phyloP scores from a whole-genome alignment of 2,329 filamentous ascomycete genomes.

The Hypoxylon sp. region DNA sequence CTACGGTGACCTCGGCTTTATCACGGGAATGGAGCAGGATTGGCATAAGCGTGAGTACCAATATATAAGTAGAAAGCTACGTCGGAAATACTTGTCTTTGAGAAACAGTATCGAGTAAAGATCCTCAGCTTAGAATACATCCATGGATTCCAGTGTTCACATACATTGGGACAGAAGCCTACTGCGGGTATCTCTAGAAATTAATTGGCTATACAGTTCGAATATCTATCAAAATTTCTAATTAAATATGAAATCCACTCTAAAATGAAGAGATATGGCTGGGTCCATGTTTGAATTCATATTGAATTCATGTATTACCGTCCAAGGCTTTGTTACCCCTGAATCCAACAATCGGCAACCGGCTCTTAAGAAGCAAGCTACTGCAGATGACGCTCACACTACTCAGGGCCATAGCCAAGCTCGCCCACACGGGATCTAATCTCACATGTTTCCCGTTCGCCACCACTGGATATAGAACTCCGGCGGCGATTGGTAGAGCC shows the following conservation, averaged over 20 bases:
- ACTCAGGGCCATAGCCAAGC: conserved; percentile 89
- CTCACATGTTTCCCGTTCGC: conserved; percentile 68
- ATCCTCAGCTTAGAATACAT: too few species aligned
- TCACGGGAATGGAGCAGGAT: too few species aligned
- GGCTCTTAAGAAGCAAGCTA: conserved; percentile 32
- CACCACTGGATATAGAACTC: conserved; percentile 55
- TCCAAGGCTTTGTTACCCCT: conserved; percentile 2
- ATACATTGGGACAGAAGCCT: too few species aligned
- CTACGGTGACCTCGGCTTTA: too few species aligned
- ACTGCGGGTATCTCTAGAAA: too few species aligned
- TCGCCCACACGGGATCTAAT: conserved; percentile 85
- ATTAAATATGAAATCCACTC: not conserved
- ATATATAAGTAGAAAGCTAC: too few species aligned
- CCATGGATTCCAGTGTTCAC: too few species aligned
- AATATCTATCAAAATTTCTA: not conserved
- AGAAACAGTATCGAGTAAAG: too few species aligned
- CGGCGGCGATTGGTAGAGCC: conserved; percentile 83
- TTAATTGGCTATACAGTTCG: too few species aligned
- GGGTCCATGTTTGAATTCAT: not conserved
- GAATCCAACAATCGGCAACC: conserved; percentile 14
- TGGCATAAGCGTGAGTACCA: too few species aligned
- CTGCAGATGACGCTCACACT: conserved; percentile 88
- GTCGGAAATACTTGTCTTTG: too few species aligned
- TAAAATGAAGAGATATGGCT: not conserved
- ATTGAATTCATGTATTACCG: not conserved